Conservation (phyloP, 441 rosid genomes). For the Erodium texanum region DNA sequence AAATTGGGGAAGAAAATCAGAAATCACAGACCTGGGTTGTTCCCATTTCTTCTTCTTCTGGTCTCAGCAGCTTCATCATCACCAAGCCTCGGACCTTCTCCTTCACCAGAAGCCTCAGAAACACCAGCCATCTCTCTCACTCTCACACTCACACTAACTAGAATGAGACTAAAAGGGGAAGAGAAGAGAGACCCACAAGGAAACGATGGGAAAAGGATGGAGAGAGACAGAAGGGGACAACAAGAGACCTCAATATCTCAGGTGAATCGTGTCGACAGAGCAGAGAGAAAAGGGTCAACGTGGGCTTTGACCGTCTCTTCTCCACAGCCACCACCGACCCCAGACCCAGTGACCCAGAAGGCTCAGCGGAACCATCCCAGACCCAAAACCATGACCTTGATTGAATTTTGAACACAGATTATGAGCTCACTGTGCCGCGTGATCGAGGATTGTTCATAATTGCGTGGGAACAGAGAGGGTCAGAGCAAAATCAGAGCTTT, state of each 20-base stretch:
- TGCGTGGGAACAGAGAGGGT: neutral
- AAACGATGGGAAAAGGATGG: neutral
- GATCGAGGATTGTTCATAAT: too few relatives aligned
- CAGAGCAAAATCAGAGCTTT: too few relatives aligned
- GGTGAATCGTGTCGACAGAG: neutral
- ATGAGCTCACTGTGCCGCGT: too few relatives aligned
- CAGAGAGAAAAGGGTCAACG: neutral
- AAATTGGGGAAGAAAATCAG: neutral
- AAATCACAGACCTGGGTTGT: neutral
- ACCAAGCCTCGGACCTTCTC: neutral
- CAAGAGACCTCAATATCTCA: neutral
- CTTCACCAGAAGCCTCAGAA: neutral
- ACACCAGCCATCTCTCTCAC: neutral
- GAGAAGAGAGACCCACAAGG: neutral
- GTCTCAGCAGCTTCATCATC: neutral
- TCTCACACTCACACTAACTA: neutral
- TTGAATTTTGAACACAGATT: neutral
- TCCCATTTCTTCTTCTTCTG: neutral
- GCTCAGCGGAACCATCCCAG: constrained; percentile 1
- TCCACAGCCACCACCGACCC: too few relatives aligned
- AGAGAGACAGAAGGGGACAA: neutral
- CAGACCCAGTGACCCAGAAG: neutral
- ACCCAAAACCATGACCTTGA: neutral
- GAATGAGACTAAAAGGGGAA: neutral
- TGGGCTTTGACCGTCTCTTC: neutral